Base-by-base conservation (phyloP, 116 monocot genomes). In the Iris pallida region DNA sequence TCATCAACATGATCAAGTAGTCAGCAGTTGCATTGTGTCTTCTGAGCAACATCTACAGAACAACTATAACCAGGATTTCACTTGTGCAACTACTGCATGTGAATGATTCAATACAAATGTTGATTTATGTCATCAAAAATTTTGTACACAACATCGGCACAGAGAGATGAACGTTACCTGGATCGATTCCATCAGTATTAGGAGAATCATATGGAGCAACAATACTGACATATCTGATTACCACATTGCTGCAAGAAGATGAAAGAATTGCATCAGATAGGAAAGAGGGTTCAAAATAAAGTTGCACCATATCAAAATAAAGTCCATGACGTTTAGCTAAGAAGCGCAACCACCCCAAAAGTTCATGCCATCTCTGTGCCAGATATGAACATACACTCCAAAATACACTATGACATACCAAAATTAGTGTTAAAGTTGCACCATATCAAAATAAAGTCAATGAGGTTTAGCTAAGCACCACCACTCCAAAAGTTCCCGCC, bases 131-230 rank as follows among this genome's bases (percentile, higher is more conserved):
- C n/a, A n/a, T n/a, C n/a, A n/a, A n/a, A n/a, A n/a, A n/a, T n/a
- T n/a, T n/a, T n/a, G n/a, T n/a, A n/a, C n/a, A n/a, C n/a, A n/a
- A n/a, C n/a, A n/a, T n/a, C n/a, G n/a, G n/a, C n/a, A n/a, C n/a
- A n/a, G 14, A 8, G 4, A 52, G 6, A 52, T 30, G 3, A 68
- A 16, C 16, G 42, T 30, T 77, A 89, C 93, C 93, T 80, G 89
- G 93, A 76, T 93, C 93, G 20, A 93, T 66, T 51, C 93, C 93
- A 71, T 93, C 93, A 8, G 93, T 93, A 61, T 93, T 93, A 7
- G 93, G 93, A 46, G 93, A 93, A 62, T 93, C 93, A 48, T 71
- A 42, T 19, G 93, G 93, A 53, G 93, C 93, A 73, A 89, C 61
- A 7, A 89, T 69, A 16, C 82, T 86, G 61, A 86, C 78, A 59